Evolutionary conservation across 768 basidiomycete genomes (phyloP), one percentile per base, ranked within the genome.

Genomic region (Clathrus columnatus): DNA sequence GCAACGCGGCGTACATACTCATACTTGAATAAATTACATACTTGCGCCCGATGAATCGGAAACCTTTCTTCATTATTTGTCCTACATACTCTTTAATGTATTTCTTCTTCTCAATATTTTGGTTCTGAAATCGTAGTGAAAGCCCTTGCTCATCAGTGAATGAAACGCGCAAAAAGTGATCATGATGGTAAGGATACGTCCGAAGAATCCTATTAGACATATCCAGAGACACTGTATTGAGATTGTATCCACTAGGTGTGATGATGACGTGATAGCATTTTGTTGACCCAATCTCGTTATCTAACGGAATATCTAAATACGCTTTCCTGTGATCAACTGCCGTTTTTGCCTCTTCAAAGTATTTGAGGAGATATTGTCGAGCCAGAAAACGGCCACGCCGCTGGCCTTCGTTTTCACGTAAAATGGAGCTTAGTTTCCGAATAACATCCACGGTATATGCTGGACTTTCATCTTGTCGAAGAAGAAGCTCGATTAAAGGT

Each of bases 191-290:
- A 47, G 69, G 63, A 61, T 80, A 84, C 7, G 67, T 67, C 20
- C 84, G 77, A 32, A 86, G 75, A 36, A 85, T 74, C 3, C 81
- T 69, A 59, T 86, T 87, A 0, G 81, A 81, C 5, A 78, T 74
- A 58, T 85, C 83, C 4, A 71, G 72, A 55, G 72, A 75, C 4
- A 82, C 82, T 0, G 83, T 83, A 29, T 73, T 73, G 30, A 82
- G 68, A 43, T 62, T 65, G 60, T 79, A 75, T 0, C 73, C 71
- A 0, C 81, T 83, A 0, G 85, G 84, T 0, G 82, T 80, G 26
- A 84, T 64, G 4, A 67, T 65, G 42, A 76, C 73, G 57, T 76
- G 79, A 17, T 74, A 63, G 41, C 76, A 75, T 14, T 74, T 36
- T n/a, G 36, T 36, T 11, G 2, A 62, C 61, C 79, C 76, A 28